Percentiles rank a stretch among this genome's conserved stretches.
Evolutionary conservation across 768 basidiomycete genomes (phyloP).

Genomic region (Rhodosporidiobolus odoratus): DNA sequence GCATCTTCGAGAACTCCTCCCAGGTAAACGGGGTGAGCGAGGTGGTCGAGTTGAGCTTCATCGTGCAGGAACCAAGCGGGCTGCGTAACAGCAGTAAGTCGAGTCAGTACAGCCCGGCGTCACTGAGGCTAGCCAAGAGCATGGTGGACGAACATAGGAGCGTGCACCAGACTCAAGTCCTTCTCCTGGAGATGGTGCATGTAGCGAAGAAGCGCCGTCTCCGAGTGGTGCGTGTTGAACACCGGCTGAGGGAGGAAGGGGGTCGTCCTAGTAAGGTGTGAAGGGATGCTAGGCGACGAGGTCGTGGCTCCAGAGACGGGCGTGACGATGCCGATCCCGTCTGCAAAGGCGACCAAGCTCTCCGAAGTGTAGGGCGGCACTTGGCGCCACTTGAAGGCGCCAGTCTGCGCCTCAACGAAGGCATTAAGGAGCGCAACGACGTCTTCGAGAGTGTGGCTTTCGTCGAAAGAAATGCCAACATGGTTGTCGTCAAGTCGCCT

Average conservation of each 20-base stretch:
- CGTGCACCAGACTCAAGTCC: conserved; percentile 88
- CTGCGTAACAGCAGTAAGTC: not conserved
- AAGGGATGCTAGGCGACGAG: conserved; percentile 50
- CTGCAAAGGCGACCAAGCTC: conserved; percentile 44
- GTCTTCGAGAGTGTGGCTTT: conserved; percentile 72
- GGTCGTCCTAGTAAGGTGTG: conserved; percentile 55
- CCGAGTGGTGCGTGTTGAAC: conserved; percentile 94
- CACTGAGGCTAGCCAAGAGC: not conserved
- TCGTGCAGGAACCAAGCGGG: conserved; percentile 44
- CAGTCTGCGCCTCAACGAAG: conserved; percentile 59
- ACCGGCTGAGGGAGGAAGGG: conserved; percentile 76
- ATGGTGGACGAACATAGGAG: conserved; percentile 62
- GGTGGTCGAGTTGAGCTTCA: conserved; percentile 80
- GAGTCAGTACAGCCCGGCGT: too few species aligned
- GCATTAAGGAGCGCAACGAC: conserved; percentile 71
- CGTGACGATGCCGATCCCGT: conserved; percentile 50
- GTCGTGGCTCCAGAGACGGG: too few species aligned
- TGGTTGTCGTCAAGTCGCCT: conserved; percentile 65
- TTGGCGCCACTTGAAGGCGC: conserved; percentile 11
- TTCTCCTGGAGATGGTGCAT: conserved; percentile 89
- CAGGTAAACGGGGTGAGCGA: conserved; percentile 96
- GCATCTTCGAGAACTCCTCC: conserved; percentile 82
- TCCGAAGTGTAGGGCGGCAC: conserved; percentile 38
- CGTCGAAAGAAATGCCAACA: conserved; percentile 88
- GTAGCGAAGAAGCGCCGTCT: conserved; percentile 90